Evolutionary conservation across 306 rosid species (phyloP), one percentile per base, ranked within the genome.

Genomic region (Hippophae rhamnoides): DNA sequence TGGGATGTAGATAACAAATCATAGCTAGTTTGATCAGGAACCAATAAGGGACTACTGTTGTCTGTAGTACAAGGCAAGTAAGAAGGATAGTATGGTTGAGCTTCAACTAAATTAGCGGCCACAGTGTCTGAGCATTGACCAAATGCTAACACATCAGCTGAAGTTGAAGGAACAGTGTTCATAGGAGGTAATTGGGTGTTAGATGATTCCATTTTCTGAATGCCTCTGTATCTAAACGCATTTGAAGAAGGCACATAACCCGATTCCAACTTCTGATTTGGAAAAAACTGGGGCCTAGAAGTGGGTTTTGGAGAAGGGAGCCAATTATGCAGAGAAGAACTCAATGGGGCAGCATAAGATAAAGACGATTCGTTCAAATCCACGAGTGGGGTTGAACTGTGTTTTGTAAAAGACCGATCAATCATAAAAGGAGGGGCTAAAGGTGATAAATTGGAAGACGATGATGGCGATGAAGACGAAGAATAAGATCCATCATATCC

Each of bases 371-470:
- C 82, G 11, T 74, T 56, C 71, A 73, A 72, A 76, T 81, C 89
- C 26, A 67, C 47, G 41, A 69, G 68, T 7, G 84, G 86, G 67
- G 62, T 56, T 1, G 81, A 68, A 47, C 45, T 48, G 8, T 80
- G 80, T 31, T 42, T 61, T 3, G 79, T 40, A 41, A 27, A 45
- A 40, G 78, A 48, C 13, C 82, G 85, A 64, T 77, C 82, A 3
- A 87, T 79, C 11, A 88, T 85, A 38, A 92, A 92, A 7, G 99
- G 96, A 0, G 80, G 83, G 0, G 99, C 96, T 44, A 76, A 79
- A 65, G 96, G 81, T 42, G 95, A 92, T 52, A 92, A 73, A 69
- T 72, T 92, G 14, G 99, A 88, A 40, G 76, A 62, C 0, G 93
- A 70, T 26, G 79, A 43, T n/a, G 83, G 38, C 38, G 38, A 31